Percentiles rank a stretch among this genome's conserved stretches.
Conservation (phyloP, 495 filamentous ascomycete genomes). For the Aspergillus asperescens region DNA sequence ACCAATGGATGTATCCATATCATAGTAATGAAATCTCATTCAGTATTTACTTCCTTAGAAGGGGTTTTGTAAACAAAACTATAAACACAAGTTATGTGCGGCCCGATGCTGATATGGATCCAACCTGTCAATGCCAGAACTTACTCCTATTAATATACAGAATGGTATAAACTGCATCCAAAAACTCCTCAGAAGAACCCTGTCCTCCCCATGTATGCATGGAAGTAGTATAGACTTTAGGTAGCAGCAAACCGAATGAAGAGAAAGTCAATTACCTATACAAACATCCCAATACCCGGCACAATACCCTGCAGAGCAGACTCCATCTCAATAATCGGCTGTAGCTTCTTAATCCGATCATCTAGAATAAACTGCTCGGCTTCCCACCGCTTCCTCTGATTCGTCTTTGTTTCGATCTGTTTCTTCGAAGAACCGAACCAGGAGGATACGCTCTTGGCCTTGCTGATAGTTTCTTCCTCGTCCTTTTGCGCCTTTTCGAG, state of each 20-base stretch:
- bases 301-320: conserved; percentile 27
- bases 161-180: not conserved
- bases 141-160: not conserved
- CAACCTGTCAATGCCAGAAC: not conserved
- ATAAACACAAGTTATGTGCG: not conserved
- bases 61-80: too few relatives aligned
- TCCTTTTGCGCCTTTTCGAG: conserved; percentile 47
- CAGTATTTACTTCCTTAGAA: too few relatives aligned
- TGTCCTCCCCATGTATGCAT: conserved; percentile 2
- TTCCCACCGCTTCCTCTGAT: conserved; percentile 35
- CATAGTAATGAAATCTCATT: too few relatives aligned
- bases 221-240: not conserved
- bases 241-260: not conserved
- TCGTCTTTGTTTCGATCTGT: conserved; percentile 21
- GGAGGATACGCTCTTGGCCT: conserved; percentile 31
- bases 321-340: conserved; percentile 32
- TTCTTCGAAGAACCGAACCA: conserved; percentile 46
- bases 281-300: conserved; percentile 34
- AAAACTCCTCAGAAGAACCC: not conserved
- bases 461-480: conserved; percentile 31
- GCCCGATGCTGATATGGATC: not conserved
- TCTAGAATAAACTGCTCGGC: conserved; percentile 37
- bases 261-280: not conserved
- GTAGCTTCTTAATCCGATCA: conserved; percentile 33
- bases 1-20: too few relatives aligned